phyloP scores from a whole-genome alignment of 352 stramenopile species.

The Phytophthora niederhauseri region DNA sequence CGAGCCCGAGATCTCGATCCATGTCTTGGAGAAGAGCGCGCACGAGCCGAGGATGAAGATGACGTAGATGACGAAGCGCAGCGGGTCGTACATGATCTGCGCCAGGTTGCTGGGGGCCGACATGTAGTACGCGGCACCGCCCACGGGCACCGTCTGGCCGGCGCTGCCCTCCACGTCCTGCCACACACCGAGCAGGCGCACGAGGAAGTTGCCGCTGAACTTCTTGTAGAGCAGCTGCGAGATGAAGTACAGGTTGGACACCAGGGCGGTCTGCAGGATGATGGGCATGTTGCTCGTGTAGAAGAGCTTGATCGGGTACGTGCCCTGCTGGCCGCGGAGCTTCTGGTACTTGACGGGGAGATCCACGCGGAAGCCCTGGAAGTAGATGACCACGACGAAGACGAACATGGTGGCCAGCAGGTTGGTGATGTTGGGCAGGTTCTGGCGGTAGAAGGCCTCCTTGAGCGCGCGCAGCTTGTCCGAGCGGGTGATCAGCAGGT shows the following conservation, averaged over 20 bases:
- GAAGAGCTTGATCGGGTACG: constrained; percentile 99
- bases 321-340: constrained; percentile 98
- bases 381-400: constrained; percentile 99
- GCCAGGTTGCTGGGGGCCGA: constrained; percentile 94
- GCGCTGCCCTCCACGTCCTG: constrained; percentile 95
- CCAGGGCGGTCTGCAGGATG: constrained; percentile 98
- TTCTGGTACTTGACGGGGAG: constrained; percentile 98
- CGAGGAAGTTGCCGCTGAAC: constrained; percentile 98
- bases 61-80: constrained; percentile 99
- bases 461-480: constrained; percentile 98
- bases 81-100: constrained; percentile 98
- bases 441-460: constrained; percentile 99
- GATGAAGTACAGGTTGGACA: constrained; percentile 99
- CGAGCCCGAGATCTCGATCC: constrained; percentile 99
- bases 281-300: constrained; percentile 99
- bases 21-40: constrained; percentile 99
- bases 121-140: constrained; percentile 98
- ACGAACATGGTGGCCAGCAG: constrained; percentile 98
- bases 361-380: constrained; percentile 97
- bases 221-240: constrained; percentile 99
- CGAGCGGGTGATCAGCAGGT: constrained; percentile 97
- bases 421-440: constrained; percentile 99
- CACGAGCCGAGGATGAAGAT: constrained; percentile 99
- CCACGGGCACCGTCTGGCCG: constrained; percentile 96
- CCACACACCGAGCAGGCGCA: constrained; percentile 98